Conservation (phyloP, 805 yeast species). For the Wickerhamiella azymoides region DNA sequence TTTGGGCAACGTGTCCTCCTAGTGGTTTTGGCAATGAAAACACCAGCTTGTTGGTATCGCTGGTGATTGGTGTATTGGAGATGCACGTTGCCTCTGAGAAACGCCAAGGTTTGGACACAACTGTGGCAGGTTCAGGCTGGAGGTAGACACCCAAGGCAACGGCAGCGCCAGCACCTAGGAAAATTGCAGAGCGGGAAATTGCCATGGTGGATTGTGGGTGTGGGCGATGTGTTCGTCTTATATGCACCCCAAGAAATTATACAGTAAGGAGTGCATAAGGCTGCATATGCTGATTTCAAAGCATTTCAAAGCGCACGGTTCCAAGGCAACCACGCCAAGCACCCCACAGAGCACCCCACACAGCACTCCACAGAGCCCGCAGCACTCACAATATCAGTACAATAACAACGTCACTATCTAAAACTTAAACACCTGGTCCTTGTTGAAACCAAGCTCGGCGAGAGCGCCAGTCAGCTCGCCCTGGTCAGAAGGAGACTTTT, state of each 20-base stretch:
- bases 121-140: background rate
- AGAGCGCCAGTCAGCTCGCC: slow-evolving; percentile 86
- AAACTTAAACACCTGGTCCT: slow-evolving; percentile 82
- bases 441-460: slow-evolving; percentile 74
- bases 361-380: no score
- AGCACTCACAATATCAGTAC: no score
- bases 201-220: background rate
- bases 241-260: background rate
- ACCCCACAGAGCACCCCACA: no score
- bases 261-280: no score
- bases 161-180: background rate
- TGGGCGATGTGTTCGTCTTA: background rate
- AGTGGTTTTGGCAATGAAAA: slow-evolving; percentile 36
- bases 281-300: background rate
- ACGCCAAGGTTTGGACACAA: background rate
- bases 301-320: background rate
- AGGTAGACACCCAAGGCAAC: background rate
- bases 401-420: slow-evolving; percentile 23
- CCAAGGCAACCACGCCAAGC: background rate
- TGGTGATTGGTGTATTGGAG: background rate
- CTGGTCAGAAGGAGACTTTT: slow-evolving; percentile 78
- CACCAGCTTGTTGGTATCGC: background rate
- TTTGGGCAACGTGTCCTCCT: slow-evolving; percentile 63
- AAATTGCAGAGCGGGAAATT: background rate
- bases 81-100: background rate